Conservation (phyloP, 2,329 filamentous ascomycete genomes). For the Colletotrichum sp. region DNA sequence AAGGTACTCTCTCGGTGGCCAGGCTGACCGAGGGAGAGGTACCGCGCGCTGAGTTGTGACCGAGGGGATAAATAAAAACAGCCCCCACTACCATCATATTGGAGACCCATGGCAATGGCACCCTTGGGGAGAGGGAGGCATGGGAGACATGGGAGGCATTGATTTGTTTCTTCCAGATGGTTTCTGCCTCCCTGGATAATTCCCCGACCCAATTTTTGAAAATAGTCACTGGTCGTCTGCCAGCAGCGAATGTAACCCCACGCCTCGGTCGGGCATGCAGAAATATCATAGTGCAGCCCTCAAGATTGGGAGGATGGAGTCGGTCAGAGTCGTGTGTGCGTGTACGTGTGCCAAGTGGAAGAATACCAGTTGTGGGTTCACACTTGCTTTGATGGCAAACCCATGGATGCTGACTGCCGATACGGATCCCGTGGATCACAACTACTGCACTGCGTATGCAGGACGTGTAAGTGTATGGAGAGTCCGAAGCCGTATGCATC, state of each 20-base stretch:
- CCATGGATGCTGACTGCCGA: not conserved
- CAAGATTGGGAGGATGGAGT: not conserved
- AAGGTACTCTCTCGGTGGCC: not conserved
- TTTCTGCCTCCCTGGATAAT: not conserved
- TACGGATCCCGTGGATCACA: not conserved
- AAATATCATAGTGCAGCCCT: not conserved
- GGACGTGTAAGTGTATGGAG: not conserved
- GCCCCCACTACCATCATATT: not conserved
- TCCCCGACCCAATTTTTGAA: not conserved
- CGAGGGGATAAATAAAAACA: not conserved
- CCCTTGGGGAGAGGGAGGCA: not conserved
- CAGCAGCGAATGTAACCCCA: not conserved
- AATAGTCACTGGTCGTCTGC: not conserved
- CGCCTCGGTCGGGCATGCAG: not conserved
- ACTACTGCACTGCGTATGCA: not conserved
- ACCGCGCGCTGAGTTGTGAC: not conserved
- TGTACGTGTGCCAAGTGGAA: not conserved
- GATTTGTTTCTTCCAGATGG: conserved; percentile 13
- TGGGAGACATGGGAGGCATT: not conserved
- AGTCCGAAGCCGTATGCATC: not conserved
- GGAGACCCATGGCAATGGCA: not conserved
- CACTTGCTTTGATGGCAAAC: not conserved
- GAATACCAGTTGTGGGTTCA: not conserved
- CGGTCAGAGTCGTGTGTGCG: not conserved
- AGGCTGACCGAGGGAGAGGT: not conserved